These are phyloP conservation scores for Actinomucor elegans DNA, from an alignment of 371 early-diverging fungal species.

Conservation along the genomic window DNA sequence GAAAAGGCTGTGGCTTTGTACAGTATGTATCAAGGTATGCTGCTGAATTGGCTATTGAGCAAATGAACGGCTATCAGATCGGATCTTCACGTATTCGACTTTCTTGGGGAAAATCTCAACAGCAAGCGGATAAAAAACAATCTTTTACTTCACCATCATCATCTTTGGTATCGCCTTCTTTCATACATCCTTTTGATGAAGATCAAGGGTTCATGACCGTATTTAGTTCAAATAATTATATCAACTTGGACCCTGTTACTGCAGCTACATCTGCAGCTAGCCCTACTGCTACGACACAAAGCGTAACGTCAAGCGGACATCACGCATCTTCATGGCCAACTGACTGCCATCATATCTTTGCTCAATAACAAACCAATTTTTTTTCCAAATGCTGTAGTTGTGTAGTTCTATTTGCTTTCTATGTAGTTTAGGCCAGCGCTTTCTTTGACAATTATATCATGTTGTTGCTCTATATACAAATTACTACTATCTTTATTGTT, in stretches of 20 bases:
- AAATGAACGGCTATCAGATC: constrained; percentile 83
- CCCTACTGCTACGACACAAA: not conserved
- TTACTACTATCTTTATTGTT: too few species aligned
- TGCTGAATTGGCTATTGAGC: constrained; percentile 85
- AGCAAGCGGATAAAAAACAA: constrained; percentile 3
- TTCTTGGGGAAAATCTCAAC: constrained; percentile 87
- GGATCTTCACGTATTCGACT: constrained; percentile 81
- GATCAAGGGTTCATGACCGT: not conserved
- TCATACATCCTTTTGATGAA: not conserved
- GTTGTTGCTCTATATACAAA: too few species aligned
- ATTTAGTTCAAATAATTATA: too few species aligned
- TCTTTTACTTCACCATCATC: too few species aligned
- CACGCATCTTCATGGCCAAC: not conserved
- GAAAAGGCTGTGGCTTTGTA: constrained; percentile 93
- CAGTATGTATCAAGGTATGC: constrained; percentile 75
- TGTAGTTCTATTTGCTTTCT: too few species aligned
- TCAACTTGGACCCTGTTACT: too few species aligned
- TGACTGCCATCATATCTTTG: constrained; percentile 4
- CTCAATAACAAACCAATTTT: not conserved
- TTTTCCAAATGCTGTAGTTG: too few species aligned
- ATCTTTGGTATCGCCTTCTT: too few species aligned
- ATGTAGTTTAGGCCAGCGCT: too few species aligned
- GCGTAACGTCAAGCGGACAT: not conserved
- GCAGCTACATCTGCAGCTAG: not conserved
- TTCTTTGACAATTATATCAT: too few species aligned